Evolutionary conservation across 1,139 yeast species (phyloP).

Genomic region (Yamadazyma dendronema): DNA sequence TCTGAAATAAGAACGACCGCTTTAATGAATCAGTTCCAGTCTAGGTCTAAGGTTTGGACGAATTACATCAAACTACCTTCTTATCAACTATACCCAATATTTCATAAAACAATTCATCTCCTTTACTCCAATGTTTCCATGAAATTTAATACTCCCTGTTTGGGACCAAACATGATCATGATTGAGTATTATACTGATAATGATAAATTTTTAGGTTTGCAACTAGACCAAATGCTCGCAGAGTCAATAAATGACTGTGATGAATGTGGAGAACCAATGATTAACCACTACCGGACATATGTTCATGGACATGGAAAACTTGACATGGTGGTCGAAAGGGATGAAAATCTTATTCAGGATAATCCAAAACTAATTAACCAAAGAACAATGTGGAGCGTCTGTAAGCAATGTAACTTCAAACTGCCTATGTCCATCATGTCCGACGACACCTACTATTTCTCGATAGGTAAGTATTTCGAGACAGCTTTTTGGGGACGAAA

Average conservation of each 20-base stretch:
- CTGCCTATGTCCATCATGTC: conserved; percentile 87
- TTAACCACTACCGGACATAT: conserved; percentile 82
- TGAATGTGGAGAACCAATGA: conserved; percentile 73
- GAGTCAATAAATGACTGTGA: conserved; percentile 67
- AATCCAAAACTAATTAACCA: conserved; percentile 49
- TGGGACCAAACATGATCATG: conserved; percentile 80
- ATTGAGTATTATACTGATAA: conserved; percentile 89
- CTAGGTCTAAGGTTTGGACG: conserved; percentile 40
- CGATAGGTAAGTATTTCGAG: conserved; percentile 91
- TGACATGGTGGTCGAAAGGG: conserved; percentile 68
- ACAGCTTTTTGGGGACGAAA: conserved; percentile 74
- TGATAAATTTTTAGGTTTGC: conserved; percentile 87
- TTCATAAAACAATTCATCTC: conserved; percentile 75
- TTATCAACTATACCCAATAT: conserved; percentile 46
- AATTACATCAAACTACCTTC: conserved; percentile 37
- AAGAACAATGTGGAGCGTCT: conserved; percentile 88
- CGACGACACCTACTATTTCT: conserved; percentile 84
- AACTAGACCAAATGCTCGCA: conserved; percentile 76
- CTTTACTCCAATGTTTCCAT: conserved; percentile 81
- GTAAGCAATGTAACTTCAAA: conserved; percentile 72
- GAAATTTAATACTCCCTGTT: conserved; percentile 86
- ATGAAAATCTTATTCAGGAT: conserved; percentile 52
- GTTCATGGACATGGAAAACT: conserved; percentile 87
- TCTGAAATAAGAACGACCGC: conserved; percentile 30
- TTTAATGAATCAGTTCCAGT: conserved; percentile 28